These are phyloP conservation scores for Pichia sp. DNA, from an alignment of 1,139 yeast genomes.

Conservation along the genomic window DNA sequence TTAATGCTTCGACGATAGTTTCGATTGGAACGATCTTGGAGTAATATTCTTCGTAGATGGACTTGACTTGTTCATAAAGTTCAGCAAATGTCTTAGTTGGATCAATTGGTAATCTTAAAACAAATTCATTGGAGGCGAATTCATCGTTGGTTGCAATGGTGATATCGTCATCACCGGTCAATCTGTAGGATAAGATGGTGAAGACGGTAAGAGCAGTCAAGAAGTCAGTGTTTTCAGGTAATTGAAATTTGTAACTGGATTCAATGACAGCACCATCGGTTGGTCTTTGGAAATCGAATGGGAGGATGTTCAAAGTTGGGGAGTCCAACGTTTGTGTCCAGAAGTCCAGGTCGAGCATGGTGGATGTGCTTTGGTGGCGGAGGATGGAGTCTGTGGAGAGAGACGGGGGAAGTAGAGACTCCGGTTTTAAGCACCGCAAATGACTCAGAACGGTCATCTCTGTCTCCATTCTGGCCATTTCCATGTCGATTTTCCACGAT, in stretches of 20 bases:
- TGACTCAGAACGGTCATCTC: not conserved
- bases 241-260: conserved; percentile 46
- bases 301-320: conserved; percentile 84
- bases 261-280: conserved; percentile 68
- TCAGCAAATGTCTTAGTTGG: conserved; percentile 54
- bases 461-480: not conserved
- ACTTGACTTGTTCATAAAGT: conserved; percentile 45
- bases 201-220: conserved; percentile 64
- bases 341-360: conserved; percentile 36
- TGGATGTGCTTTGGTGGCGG: not conserved
- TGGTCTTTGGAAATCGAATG: conserved; percentile 85
- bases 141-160: conserved; percentile 69
- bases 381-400: not conserved
- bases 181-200: conserved; percentile 68
- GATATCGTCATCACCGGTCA: conserved; percentile 94
- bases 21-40: conserved; percentile 49
- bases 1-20: conserved; percentile 54
- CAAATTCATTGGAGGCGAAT: conserved; percentile 36
- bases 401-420: not conserved
- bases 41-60: conserved; percentile 42
- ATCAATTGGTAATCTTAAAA: conserved; percentile 59
- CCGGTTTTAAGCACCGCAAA: too few relatives aligned
- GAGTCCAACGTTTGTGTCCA: conserved; percentile 74
- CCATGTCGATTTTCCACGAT: not conserved
- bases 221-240: conserved; percentile 41